These are phyloP conservation scores for Apiospora aurea DNA, from an alignment of 2,329 filamentous ascomycete species.

Conservation along the genomic window DNA sequence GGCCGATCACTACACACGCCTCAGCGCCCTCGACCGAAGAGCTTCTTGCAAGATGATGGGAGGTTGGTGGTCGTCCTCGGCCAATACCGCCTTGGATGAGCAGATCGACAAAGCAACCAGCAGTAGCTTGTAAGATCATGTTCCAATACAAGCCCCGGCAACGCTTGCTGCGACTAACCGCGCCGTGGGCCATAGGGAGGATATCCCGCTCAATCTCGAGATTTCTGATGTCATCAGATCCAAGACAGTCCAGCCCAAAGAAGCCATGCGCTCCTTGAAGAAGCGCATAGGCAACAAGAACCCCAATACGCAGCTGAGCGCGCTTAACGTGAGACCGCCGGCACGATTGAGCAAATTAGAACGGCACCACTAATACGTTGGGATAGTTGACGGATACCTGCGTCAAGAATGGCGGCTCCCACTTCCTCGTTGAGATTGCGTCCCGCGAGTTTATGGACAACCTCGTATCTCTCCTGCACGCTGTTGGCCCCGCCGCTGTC, in stretches of 20 bases:
- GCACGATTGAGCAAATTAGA: background rate
- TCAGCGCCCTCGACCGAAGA: background rate
- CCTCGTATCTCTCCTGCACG: slow-evolving; percentile 85
- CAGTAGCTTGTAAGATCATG: slow-evolving; percentile 79
- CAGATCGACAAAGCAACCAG: slow-evolving; percentile 95
- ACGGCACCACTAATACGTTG: slow-evolving; percentile 24
- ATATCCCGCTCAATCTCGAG: slow-evolving; percentile 96
- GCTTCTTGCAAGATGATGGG: slow-evolving; percentile 63
- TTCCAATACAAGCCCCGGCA: background rate
- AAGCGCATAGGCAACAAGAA: slow-evolving; percentile 96
- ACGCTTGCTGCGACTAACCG: slow-evolving; percentile 30
- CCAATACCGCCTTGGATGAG: slow-evolving; percentile 91
- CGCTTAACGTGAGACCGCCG: slow-evolving; percentile 75
- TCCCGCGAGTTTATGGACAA: slow-evolving; percentile 99
- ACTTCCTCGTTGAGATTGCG: slow-evolving; percentile 94
- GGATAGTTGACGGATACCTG: slow-evolving; percentile 90
- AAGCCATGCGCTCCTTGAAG: slow-evolving; percentile 97
- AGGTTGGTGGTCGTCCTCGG: slow-evolving; percentile 95
- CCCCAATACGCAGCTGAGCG: slow-evolving; percentile 93
- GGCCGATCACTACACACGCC: background rate
- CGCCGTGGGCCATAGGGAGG: slow-evolving; percentile 67
- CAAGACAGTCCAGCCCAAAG: slow-evolving; percentile 95
- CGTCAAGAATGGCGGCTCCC: slow-evolving; percentile 95
- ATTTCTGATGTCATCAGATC: slow-evolving; percentile 98
- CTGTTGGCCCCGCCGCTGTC: slow-evolving; percentile 74